These are phyloP conservation scores for Mitragyna speciosa DNA, from an alignment of 257 asterid genomes.

Conservation along the genomic window DNA sequence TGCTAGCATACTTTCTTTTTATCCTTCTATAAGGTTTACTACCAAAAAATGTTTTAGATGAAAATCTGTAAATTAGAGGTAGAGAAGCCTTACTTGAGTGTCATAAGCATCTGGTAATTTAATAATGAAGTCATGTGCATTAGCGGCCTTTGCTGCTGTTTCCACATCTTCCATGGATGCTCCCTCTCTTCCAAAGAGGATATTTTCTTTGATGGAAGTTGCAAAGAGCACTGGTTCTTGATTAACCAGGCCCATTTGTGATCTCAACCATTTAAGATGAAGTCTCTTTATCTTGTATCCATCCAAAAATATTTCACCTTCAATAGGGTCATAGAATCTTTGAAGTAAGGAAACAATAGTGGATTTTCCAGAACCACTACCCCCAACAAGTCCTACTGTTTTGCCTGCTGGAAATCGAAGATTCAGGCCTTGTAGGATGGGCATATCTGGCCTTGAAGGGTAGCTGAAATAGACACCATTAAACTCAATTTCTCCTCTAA, in stretches of 20 bases:
- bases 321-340: conserved; percentile 70
- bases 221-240: conserved; percentile 88
- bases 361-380: conserved; percentile 83
- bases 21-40: background rate
- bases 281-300: conserved; percentile 68
- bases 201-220: conserved; percentile 69
- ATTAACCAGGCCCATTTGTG: conserved; percentile 79
- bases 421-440: conserved; percentile 56
- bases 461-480: conserved; percentile 61
- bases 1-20: background rate
- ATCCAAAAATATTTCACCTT: conserved; percentile 68
- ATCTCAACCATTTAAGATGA: conserved; percentile 76
- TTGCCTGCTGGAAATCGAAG: conserved; percentile 59
- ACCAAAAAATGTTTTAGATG: background rate
- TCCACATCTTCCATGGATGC: conserved; percentile 63
- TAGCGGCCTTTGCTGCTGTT: conserved; percentile 72
- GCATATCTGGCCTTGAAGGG: conserved; percentile 67
- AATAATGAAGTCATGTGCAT: conserved; percentile 63
- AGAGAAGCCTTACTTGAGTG: conserved; percentile 53
- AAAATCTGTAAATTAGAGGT: background rate
- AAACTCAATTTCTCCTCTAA: conserved; percentile 74
- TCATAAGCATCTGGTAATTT: conserved; percentile 66
- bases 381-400: conserved; percentile 71
- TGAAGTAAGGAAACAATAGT: conserved; percentile 62
- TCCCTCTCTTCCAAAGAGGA: conserved; percentile 70